Evolutionary conservation across 176 grass and related monocot species (phyloP).

Genomic region (Oryza meyeriana): DNA sequence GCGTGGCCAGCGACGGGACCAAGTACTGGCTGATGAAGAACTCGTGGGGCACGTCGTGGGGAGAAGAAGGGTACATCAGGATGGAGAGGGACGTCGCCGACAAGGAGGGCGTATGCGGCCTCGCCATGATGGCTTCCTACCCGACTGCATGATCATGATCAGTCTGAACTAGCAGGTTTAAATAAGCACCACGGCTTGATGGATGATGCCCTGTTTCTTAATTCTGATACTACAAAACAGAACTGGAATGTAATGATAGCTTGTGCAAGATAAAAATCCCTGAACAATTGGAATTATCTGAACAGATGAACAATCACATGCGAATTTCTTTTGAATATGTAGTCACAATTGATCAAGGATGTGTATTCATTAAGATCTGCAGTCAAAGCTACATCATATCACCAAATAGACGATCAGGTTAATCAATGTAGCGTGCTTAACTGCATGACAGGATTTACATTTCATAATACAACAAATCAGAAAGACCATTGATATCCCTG

Average conservation of each 20-base stretch:
- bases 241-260: too few species aligned
- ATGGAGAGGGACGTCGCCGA: slow-evolving; percentile 41
- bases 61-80: slow-evolving; percentile 26
- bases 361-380: neutral
- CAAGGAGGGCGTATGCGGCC: slow-evolving; percentile 26
- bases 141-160: slow-evolving; percentile 4
- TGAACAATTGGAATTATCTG: too few species aligned
- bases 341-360: neutral
- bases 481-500: neutral
- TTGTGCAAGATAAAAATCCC: too few species aligned
- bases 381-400: neutral
- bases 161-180: too few species aligned
- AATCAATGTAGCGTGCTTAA: neutral
- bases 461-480: neutral
- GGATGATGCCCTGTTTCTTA: too few species aligned
- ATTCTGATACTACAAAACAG: too few species aligned
- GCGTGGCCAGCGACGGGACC: slow-evolving; percentile 27
- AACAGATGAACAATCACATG: too few species aligned
- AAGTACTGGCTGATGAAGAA: slow-evolving; percentile 57
- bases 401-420: neutral
- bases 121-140: slow-evolving; percentile 43
- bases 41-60: slow-evolving; percentile 37
- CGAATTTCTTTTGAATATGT: too few species aligned
- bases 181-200: too few species aligned
- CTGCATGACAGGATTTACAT: neutral